Evolutionary conservation across 2,329 filamentous ascomycete genomes (phyloP), one percentile per base, ranked within the genome.

Genomic region (Ophiostoma ips): DNA sequence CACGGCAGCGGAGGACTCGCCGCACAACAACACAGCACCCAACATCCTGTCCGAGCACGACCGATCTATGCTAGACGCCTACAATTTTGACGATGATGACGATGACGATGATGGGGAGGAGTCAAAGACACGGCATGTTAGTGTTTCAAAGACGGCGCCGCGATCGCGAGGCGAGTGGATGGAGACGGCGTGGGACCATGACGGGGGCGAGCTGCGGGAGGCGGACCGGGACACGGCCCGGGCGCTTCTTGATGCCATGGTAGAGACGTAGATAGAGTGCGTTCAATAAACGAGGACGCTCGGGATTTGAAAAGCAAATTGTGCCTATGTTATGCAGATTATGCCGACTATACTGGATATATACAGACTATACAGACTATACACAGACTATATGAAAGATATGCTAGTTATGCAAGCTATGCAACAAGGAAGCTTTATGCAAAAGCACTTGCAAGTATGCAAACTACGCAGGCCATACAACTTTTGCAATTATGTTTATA

Each of bases 151-250:
- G 13, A 9, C 12, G 21, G 3, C 3, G 10, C 5, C 19, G 24
- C 24, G 38, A 16, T 5, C 7, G 3, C 16, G 19, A 5, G 10
- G 28, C 12, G 64, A 66, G 24, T 69, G 67, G 67, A 64, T 69
- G 19, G 63, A 66, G 50, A 47, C 40, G 50, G 59, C 61, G 13
- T 68, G 66, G 66, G 57, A 57, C 16, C 58, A 48, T 5, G 53
- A 53, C 16, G 50, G 34, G 11, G 37, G 15, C 0, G 52, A 55
- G 40, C 18, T 40, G 18, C 36, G 52, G 1, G 60, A 58, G 5
- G 55, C 57, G 3, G 66, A 69, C 45, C 60, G 59, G 30, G 66
- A 69, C 53, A 66, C 66, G 16, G 66, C 66, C 11, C 58, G 59
- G 50, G 62, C 61, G 12, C 48, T 70, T 33, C 58, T 70, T 6